Percentiles rank a stretch among this genome's conserved stretches.
Conservation (phyloP, 106 monocot species). For the Xerophyta viscosa region DNA sequence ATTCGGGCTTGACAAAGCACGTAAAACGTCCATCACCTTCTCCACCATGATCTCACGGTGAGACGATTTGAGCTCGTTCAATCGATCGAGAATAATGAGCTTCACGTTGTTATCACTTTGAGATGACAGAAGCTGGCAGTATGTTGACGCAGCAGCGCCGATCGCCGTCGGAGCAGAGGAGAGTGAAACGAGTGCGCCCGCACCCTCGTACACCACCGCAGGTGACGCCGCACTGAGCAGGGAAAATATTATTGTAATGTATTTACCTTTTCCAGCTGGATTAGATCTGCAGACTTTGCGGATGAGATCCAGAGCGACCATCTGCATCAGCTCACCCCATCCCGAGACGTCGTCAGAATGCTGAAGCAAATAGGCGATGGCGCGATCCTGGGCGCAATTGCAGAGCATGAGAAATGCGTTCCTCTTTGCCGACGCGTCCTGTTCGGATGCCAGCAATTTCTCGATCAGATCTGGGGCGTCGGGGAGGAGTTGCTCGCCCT, state of each 20-base stretch:
- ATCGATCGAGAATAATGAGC: slow-evolving; percentile 70
- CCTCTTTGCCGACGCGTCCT: slow-evolving; percentile 62
- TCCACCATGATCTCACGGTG: slow-evolving; percentile 82
- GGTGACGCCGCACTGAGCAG: slow-evolving; percentile 46
- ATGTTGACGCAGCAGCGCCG: slow-evolving; percentile 71
- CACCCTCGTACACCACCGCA: slow-evolving; percentile 77
- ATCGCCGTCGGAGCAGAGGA: slow-evolving; percentile 90
- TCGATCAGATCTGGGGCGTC: slow-evolving; percentile 83
- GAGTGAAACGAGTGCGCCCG: slow-evolving; percentile 73
- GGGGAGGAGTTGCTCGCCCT: slow-evolving; percentile 55
- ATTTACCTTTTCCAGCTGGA: slow-evolving; percentile 60
- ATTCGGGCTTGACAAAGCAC: slow-evolving; percentile 80
- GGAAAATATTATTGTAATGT: slow-evolving; percentile 74
- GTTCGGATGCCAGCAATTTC: slow-evolving; percentile 42
- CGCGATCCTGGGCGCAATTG: slow-evolving; percentile 77
- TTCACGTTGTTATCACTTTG: slow-evolving; percentile 96
- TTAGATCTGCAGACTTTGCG: slow-evolving; percentile 83
- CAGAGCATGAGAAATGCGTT: slow-evolving; percentile 93
- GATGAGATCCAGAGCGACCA: slow-evolving; percentile 86
- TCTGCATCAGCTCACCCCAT: slow-evolving; percentile 83
- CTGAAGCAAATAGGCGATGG: slow-evolving; percentile 55
- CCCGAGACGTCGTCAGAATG: slow-evolving; percentile 55
- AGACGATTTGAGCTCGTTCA: slow-evolving; percentile 57
- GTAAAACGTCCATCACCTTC: slow-evolving; percentile 74
- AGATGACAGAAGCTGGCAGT: slow-evolving; percentile 79